Evolutionary conservation across 2,329 filamentous ascomycete genomes (phyloP), one percentile per base, ranked within the genome.

Genomic region (Aureobasidium vineae): DNA sequence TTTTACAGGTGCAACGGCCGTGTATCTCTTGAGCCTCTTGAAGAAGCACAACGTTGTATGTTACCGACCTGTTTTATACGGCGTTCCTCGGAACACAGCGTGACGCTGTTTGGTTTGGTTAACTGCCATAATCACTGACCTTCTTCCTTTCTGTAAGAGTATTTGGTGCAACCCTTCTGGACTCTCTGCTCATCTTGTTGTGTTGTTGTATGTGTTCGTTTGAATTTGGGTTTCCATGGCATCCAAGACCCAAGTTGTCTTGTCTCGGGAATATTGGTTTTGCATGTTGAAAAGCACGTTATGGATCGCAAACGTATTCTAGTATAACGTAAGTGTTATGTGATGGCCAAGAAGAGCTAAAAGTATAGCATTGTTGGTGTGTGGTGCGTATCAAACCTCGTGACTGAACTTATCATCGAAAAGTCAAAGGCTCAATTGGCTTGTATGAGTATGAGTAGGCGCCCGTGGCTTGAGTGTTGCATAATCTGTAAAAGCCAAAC

Each of bases 1-100:
- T 59, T 43, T 59, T 43, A 43, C 54, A 45, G 36, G 33, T 59
- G 38, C 7, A 59, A 45, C 54, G 38, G 54, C n/a, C 31, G 8
- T 41, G n/a, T 41, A 36, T 41, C 2, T 19, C 31, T 28, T 28
- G 54, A 59, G 38, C 23, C 54, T 57, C 53, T 3, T 47, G 26
- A 26, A 43, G 6, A 43, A 41, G 23, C 21, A 21, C 23, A 45
- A 45, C 36, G 38, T 43, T 3, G 38, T 11, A 7, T 8, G 1
- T 10, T 21, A 53, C 31, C 26, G 31, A 13, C 19, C 6, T 36
- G 28, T 8, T 10, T 36, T 23, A 13, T 26, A 53, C 50, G 50
- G 26, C 31, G 31, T 11, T 53, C 19, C 50, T 53, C 50, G 50
- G 50, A 11, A 11, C 11, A 36, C 8, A 13, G 10, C 8, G 19